Base-by-base conservation (phyloP, 2,329 filamentous ascomycete genomes). In the Endocalyx cinctus region DNA sequence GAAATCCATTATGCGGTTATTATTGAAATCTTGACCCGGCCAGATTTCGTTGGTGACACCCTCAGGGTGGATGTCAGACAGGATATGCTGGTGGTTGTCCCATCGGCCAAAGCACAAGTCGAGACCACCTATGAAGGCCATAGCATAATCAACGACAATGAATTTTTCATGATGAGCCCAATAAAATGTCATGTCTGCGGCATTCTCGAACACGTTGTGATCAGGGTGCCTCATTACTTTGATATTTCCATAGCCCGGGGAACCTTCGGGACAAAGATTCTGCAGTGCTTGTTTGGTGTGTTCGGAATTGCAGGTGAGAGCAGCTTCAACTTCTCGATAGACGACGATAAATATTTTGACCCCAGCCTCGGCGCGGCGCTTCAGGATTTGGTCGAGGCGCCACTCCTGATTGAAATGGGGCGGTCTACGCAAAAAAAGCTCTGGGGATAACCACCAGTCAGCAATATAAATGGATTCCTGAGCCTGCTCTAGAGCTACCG, bases 111-210 rank as follows among this genome's bases (percentile, higher is more conserved):
- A 98, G 60, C 92, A 98, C 19, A 97, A 68, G 62, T 98, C 92
- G 5, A 98, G 70, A 1, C 92, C 92, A 33, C 92, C 92, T 38
- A 97, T 90, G 53, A 97, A 97, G 11, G 88, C 92, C 48, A 90
- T 64, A 12, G 81, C 75, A 53, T 94, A 94, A 62, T 97, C 92
- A 33, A 97, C 84, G 13, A 98, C 85, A 34, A 97, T 84, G 54
- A 96, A 94, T 57, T 98, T 98, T 52, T 98, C 92, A 57, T 98
- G 92, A 56, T 98, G 92, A 0, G 92, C 92, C 79, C 90, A 97
- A 65, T 95, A 96, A 53, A 96, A 87, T 1, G 88, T 96, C 86
- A 95, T 94, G 49, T 97, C 90, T 18, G 85, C 85, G 3, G 84
- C 85, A 51, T 96, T 96, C 51, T 96, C 88, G 31, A 97, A 79